These are phyloP conservation scores for Coemansia sp. DNA, from an alignment of 192 early-diverging fungal species.

Conservation along the genomic window DNA sequence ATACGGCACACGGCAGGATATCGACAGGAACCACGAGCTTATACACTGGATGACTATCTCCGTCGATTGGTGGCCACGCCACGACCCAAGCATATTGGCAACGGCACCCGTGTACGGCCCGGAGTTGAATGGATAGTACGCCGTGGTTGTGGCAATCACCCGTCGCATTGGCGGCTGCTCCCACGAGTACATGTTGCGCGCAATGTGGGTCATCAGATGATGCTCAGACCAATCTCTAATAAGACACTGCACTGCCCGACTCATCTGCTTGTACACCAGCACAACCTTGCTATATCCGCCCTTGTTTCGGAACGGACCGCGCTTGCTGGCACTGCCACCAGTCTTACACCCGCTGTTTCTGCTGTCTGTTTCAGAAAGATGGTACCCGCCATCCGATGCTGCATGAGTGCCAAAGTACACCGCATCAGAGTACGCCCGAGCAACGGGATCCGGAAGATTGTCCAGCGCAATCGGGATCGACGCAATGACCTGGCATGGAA, in stretches of 20 bases:
- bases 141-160: constrained; percentile 35
- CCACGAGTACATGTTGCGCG: constrained; percentile 44
- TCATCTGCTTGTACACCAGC: constrained; percentile 44
- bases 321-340: not conserved
- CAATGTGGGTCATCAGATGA: constrained; percentile 52
- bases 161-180: constrained; percentile 43
- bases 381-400: constrained; percentile 47
- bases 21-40: constrained; percentile 41
- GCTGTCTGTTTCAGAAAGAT: constrained; percentile 8
- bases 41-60: constrained; percentile 46
- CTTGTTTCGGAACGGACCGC: not conserved
- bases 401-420: constrained; percentile 48
- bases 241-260: constrained; percentile 44
- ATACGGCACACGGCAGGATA: constrained; percentile 48
- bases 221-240: constrained; percentile 55
- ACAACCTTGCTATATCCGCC: constrained; percentile 47
- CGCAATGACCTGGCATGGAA: constrained; percentile 52
- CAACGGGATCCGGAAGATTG: constrained; percentile 33
- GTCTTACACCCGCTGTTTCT: not conserved
- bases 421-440: constrained; percentile 39
- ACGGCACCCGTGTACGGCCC: constrained; percentile 47
- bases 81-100: constrained; percentile 30
- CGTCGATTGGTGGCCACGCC: constrained; percentile 39
- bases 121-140: constrained; percentile 40
- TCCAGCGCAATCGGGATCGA: constrained; percentile 46